These are phyloP conservation scores for Pyrus communis DNA, from an alignment of 306 rosid species.

Conservation along the genomic window DNA sequence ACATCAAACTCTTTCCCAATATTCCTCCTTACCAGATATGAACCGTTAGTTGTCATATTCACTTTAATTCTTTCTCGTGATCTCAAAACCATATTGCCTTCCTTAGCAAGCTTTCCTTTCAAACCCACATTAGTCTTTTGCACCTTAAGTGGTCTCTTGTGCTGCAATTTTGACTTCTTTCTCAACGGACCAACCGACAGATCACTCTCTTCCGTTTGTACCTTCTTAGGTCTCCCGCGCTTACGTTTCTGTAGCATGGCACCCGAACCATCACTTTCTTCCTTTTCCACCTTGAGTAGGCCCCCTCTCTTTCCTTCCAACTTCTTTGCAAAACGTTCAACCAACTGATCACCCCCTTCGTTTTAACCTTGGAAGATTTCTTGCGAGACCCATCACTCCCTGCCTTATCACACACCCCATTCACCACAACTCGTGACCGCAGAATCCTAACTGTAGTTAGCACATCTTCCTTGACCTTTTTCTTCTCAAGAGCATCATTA, in stretches of 20 bases:
- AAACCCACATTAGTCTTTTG: constrained; percentile 16
- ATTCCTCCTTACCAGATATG: constrained; percentile 18
- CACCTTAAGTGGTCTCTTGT: constrained; percentile 9
- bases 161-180: constrained; percentile 10
- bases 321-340: not conserved
- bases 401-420: constrained; percentile 23
- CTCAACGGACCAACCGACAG: not conserved
- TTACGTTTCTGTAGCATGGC: constrained; percentile 18
- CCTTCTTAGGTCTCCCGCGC: constrained; percentile 39
- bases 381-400: constrained; percentile 14
- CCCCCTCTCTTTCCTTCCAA: constrained; percentile 23
- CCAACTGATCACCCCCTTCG: constrained; percentile 21
- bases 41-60: constrained; percentile 19
- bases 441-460: constrained; percentile 42
- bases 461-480: constrained; percentile 23
- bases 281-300: constrained; percentile 20
- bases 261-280: constrained; percentile 3
- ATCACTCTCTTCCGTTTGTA: not conserved
- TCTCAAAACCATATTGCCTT: constrained; percentile 21
- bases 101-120: constrained; percentile 18
- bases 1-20: constrained; percentile 14
- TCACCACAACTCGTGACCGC: constrained; percentile 41
- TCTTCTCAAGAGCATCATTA: constrained; percentile 11
- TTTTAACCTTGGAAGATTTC: constrained; percentile 18
- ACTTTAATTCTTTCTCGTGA: constrained; percentile 13